These are phyloP conservation scores for Rhodamnia argentea DNA, from an alignment of 345 rosid genomes.

Conservation along the genomic window DNA sequence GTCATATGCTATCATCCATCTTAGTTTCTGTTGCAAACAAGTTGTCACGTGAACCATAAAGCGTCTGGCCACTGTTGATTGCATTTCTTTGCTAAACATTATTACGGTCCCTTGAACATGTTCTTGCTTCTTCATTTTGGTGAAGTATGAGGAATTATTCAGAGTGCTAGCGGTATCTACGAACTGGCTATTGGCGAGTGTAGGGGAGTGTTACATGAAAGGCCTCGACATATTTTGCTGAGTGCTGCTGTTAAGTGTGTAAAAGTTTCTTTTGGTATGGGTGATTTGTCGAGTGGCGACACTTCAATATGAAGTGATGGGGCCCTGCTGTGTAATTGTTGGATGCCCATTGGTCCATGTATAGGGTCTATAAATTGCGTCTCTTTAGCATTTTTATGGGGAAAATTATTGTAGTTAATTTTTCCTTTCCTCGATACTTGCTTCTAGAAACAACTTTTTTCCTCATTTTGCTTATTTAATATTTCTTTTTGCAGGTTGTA, in stretches of 20 bases:
- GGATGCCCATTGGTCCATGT: neutral
- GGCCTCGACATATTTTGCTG: neutral
- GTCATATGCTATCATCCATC: neutral
- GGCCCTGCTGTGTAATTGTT: neutral
- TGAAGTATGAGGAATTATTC: neutral
- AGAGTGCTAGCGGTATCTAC: neutral
- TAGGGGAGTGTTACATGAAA: neutral
- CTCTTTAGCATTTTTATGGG: neutral
- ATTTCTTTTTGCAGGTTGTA: slow-evolving; percentile 43
- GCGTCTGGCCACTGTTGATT: neutral
- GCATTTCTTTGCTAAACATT: neutral
- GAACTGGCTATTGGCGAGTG: neutral
- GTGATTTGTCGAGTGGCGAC: neutral
- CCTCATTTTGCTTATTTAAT: neutral
- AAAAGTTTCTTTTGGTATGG: neutral
- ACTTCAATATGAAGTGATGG: neutral
- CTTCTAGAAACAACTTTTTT: neutral
- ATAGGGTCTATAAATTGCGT: neutral
- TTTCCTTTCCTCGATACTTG: neutral
- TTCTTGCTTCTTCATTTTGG: neutral
- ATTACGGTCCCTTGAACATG: neutral
- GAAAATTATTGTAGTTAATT: neutral
- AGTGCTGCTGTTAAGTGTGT: neutral
- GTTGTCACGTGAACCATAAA: neutral
- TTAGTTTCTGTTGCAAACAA: neutral